phyloP scores from a whole-genome alignment of 768 basidiomycete genomes.

The Arthromyces matolae region DNA sequence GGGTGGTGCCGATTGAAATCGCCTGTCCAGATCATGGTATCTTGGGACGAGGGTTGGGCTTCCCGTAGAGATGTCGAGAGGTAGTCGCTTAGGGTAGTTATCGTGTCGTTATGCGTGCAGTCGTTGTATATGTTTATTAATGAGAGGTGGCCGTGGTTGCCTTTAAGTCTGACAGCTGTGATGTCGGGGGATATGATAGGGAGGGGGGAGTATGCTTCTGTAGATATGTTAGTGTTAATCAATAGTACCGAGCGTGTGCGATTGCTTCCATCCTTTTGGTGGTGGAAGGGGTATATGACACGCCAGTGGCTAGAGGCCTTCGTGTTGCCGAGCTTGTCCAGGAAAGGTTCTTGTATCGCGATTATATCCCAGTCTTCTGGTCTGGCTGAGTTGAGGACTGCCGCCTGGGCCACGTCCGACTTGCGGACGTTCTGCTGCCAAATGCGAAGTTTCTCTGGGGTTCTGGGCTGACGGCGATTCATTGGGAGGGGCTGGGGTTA shows the following conservation, averaged over 20 bases:
- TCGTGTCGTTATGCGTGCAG: slow-evolving; percentile 4
- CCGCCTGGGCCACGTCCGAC: slow-evolving; percentile 17
- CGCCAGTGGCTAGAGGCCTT: slow-evolving; percentile 4
- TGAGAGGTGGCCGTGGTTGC: not conserved
- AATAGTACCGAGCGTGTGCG: not conserved
- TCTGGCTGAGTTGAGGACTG: slow-evolving; percentile 11
- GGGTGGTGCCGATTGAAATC: slow-evolving; percentile 10
- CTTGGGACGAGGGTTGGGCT: not conserved
- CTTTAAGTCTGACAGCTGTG: not conserved
- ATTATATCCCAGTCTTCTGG: slow-evolving; percentile 23
- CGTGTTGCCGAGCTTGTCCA: slow-evolving; percentile 19
- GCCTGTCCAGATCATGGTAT: not conserved
- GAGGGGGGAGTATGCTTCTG: not conserved
- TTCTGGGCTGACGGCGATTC: not conserved
- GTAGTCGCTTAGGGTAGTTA: not conserved
- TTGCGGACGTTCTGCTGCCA: slow-evolving; percentile 29
- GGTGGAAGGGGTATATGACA: slow-evolving; percentile 3
- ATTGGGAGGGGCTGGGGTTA: no score
- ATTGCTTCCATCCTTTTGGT: not conserved
- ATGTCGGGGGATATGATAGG: not conserved
- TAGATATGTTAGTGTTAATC: slow-evolving; percentile 5
- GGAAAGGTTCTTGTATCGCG: slow-evolving; percentile 29
- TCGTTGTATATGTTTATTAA: slow-evolving; percentile 11
- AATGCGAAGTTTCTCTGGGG: not conserved
- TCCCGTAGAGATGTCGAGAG: not conserved